Percentiles rank a stretch among this genome's conserved stretches.
Evolutionary conservation across 768 basidiomycete genomes (phyloP).

Genomic region (Calvatia gigantea): DNA sequence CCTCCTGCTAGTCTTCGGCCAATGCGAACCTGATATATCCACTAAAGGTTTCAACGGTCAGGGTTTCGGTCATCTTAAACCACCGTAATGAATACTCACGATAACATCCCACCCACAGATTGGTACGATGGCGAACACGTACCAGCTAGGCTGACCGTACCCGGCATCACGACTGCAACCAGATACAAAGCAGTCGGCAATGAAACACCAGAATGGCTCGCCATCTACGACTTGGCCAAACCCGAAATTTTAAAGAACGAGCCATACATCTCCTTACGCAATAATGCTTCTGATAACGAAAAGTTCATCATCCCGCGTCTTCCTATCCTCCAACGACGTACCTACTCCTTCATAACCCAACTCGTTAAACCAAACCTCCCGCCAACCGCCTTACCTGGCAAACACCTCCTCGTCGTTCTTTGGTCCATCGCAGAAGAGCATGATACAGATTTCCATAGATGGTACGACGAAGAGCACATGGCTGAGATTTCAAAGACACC

Average conservation of each 20-base stretch:
- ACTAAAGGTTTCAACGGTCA: conserved; percentile 28
- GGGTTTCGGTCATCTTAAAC: background rate
- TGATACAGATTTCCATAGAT: conserved; percentile 23
- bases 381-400: conserved; percentile 9
- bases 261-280: conserved; percentile 20
- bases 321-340: conserved; percentile 21
- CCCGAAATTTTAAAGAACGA: conserved; percentile 19
- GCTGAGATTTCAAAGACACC: conserved; percentile 22
- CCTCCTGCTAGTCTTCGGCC: conserved; percentile 26
- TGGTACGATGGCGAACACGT: conserved; percentile 33
- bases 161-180: conserved; percentile 23
- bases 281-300: conserved; percentile 23
- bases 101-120: conserved; percentile 16
- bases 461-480: conserved; percentile 27
- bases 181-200: conserved; percentile 26
- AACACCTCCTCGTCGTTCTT: conserved; percentile 18
- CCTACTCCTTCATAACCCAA: conserved; percentile 20
- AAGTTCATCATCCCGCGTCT: conserved; percentile 21
- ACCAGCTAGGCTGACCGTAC: conserved; percentile 25
- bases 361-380: background rate
- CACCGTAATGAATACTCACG: background rate
- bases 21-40: conserved; percentile 22
- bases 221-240: conserved; percentile 26
- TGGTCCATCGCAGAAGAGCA: conserved; percentile 11
- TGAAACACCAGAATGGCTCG: conserved; percentile 25